Base-by-base conservation (phyloP, 768 basidiomycete species). In the Gymnopilus dilepis region DNA sequence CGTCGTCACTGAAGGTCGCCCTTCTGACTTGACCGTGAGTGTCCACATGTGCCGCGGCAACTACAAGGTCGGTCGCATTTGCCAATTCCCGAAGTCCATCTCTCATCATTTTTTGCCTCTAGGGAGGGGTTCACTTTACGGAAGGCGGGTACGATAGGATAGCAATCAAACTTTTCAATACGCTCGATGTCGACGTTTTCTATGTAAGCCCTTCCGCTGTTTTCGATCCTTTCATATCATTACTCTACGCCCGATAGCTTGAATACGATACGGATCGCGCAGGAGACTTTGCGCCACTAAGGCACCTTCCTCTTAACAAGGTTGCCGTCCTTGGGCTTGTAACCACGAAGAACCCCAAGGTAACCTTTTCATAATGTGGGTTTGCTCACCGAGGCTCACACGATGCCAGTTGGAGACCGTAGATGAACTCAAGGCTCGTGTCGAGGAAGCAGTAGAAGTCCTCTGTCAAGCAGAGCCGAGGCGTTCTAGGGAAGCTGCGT, bases 211-310 rank as follows among this genome's bases (percentile, higher is more conserved):
- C 34, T 54, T 59, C 37, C 41, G 41, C 26, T 38, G 34, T 51
- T 48, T 26, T 26, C 51, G 37, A 37, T 19, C n/a, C 33, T 21
- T 6, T 57, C 31, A 48, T 33, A n/a, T 52, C 47, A 60, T 42
- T 61, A 42, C 30, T 17, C 42, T 60, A 47, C 60, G 33, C 43
- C 52, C 74, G 69, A 66, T 64, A 83, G 86, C 78, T 89, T 38
- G 86, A 88, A 72, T 88, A 86, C 69, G 87, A 89, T 71, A 84
- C 82, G n/a, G 81, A 81, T 62, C 84, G 86, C 50, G 81, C 86
- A 1, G 87, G 87, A 26, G 80, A 84, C 60, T 88, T 88, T 65
- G 66, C 76, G 59, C 84, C 86, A n/a, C 78, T 88, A 13, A 81
- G 76, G 69, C 69, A 77, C 63, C 75, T 88, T 11, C 86, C 86